Percentiles rank a stretch among this genome's conserved stretches.
Conservation (phyloP, 176 grass and related monocot species). For the Cocos nucifera region DNA sequence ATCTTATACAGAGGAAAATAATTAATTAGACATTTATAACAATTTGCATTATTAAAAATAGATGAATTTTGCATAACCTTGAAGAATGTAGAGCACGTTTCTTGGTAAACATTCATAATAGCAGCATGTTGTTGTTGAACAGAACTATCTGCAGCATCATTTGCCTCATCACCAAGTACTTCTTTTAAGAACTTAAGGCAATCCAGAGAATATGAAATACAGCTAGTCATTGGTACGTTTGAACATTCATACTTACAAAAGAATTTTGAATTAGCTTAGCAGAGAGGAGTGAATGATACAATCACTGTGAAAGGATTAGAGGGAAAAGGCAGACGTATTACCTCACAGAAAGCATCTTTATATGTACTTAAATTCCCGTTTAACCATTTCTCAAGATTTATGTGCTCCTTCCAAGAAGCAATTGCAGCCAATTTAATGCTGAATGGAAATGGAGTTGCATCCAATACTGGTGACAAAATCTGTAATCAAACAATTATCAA, state of each 20-base stretch:
- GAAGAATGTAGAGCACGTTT: slow-evolving; percentile 59
- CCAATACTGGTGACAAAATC: slow-evolving; percentile 67
- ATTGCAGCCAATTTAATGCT: slow-evolving; percentile 73
- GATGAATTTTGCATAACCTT: slow-evolving; percentile 33
- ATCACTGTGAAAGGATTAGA: slow-evolving; percentile 1
- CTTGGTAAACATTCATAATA: slow-evolving; percentile 40
- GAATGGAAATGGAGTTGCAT: slow-evolving; percentile 52
- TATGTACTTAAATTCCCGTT: slow-evolving; percentile 52
- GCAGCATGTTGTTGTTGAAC: slow-evolving; percentile 31
- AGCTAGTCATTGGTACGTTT: neutral
- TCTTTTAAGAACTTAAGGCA: slow-evolving; percentile 81
- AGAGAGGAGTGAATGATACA: slow-evolving; percentile 6
- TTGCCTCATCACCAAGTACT: slow-evolving; percentile 26
- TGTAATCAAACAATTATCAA: slow-evolving; percentile 30
- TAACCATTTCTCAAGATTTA: slow-evolving; percentile 89
- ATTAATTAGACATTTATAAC: too few relatives aligned
- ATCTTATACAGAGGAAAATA: too few relatives aligned
- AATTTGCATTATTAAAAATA: too few relatives aligned
- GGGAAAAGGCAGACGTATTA: slow-evolving; percentile 25
- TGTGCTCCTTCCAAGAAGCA: slow-evolving; percentile 56
- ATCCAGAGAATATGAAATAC: slow-evolving; percentile 32
- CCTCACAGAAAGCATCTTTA: slow-evolving; percentile 66
- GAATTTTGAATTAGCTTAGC: slow-evolving; percentile 1
- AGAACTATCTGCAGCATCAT: slow-evolving; percentile 30
- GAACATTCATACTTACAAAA: too few relatives aligned